Percentiles rank a stretch among this genome's conserved stretches.
Evolutionary conservation across 163 green algal species (phyloP).

Genomic region (Chlamydomonas reinhardtii): DNA sequence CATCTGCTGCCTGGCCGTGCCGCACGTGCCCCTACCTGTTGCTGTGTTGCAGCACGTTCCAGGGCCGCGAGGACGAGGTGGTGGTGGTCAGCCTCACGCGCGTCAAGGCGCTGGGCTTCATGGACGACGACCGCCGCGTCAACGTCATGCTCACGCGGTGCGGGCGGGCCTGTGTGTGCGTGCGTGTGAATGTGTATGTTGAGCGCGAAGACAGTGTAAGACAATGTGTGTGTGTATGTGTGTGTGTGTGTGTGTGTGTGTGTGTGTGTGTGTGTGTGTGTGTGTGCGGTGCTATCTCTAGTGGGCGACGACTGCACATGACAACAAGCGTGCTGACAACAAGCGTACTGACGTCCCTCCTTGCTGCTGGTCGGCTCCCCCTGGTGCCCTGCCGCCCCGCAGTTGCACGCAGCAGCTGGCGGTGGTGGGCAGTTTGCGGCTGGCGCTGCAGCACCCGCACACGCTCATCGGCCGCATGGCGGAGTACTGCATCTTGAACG

Average conservation of each 20-base stretch:
- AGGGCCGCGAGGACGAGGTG: constrained; percentile 43
- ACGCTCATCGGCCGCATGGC: constrained; percentile 41
- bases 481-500: not conserved
- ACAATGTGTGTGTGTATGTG: too few relatives aligned
- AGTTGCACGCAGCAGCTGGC: constrained; percentile 31
- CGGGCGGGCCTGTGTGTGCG: too few relatives aligned
- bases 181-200: too few relatives aligned
- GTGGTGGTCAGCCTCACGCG: constrained; percentile 36
- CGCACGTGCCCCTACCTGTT: too few relatives aligned
- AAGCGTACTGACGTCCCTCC: too few relatives aligned
- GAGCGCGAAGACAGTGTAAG: too few relatives aligned
- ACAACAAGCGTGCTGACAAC: too few relatives aligned
- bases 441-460: constrained; percentile 6
- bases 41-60: constrained; percentile 39
- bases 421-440: constrained; percentile 25
- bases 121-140: constrained; percentile 40
- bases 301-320: too few relatives aligned
- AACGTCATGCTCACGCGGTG: constrained; percentile 48
- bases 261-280: not conserved
- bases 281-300: too few relatives aligned
- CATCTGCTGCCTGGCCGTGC: too few relatives aligned
- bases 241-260: too few relatives aligned
- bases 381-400: not conserved
- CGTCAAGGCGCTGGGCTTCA: constrained; percentile 33
- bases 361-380: too few relatives aligned